Evolutionary conservation across 805 yeast species (phyloP).

Genomic region (Diddensiella caesifluorescens): DNA sequence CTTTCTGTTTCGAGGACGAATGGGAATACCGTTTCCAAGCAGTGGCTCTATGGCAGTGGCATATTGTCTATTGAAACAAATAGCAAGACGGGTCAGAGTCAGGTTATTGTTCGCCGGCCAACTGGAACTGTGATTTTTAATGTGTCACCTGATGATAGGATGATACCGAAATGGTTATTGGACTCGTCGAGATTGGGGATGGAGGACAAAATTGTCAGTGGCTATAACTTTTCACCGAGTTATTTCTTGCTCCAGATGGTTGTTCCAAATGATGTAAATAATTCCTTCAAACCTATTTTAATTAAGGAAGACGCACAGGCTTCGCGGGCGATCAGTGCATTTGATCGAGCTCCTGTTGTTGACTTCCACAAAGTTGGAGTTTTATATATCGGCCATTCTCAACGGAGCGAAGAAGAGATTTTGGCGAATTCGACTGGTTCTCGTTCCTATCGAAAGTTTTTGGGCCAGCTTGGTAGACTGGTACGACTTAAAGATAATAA

Average conservation of each 20-base stretch:
- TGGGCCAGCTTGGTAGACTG: slow-evolving; percentile 54
- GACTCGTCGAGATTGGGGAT: slow-evolving; percentile 4
- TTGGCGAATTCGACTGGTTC: slow-evolving; percentile 64
- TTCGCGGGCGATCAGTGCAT: slow-evolving; percentile 49
- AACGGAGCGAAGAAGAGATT: slow-evolving; percentile 57
- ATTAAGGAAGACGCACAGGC: slow-evolving; percentile 45
- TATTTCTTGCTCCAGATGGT: slow-evolving; percentile 48
- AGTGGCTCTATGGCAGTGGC: slow-evolving; percentile 60
- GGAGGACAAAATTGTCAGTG: background rate
- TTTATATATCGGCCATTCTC: slow-evolving; percentile 66
- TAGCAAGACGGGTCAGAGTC: slow-evolving; percentile 45
- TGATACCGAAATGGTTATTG: slow-evolving; percentile 17
- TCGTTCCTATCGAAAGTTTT: slow-evolving; percentile 50
- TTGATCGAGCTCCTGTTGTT: slow-evolving; percentile 74
- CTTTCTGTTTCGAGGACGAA: slow-evolving; percentile 3
- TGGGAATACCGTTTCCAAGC: slow-evolving; percentile 23
- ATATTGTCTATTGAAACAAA: slow-evolving; percentile 55
- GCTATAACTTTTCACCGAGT: slow-evolving; percentile 37
- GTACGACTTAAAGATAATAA: slow-evolving; percentile 52
- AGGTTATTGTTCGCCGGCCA: slow-evolving; percentile 53
- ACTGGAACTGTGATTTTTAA: slow-evolving; percentile 54
- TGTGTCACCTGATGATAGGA: slow-evolving; percentile 28
- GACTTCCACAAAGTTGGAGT: slow-evolving; percentile 77
- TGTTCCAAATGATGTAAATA: slow-evolving; percentile 37
- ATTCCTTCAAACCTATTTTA: slow-evolving; percentile 42